A percentile compares a stretch with the other conserved stretches of the same genome.
Conservation (phyloP, 1,284 basidiomycete species). For the Hymenochaete sp. region DNA sequence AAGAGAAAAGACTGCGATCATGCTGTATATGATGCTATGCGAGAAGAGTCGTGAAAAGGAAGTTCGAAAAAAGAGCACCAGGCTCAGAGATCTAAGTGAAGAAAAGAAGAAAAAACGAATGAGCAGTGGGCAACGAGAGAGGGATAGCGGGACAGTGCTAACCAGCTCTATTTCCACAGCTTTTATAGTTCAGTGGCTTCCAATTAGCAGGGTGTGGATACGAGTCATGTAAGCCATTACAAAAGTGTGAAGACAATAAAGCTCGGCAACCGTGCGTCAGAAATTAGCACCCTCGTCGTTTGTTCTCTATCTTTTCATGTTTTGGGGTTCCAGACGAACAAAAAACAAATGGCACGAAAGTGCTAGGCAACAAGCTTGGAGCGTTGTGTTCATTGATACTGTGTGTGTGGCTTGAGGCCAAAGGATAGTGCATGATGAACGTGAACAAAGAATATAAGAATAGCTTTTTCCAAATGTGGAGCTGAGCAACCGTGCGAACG, state of each 20-base stretch:
- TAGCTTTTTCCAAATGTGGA: too few relatives aligned
- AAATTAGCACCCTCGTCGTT: too few relatives aligned
- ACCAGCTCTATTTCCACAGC: not conserved
- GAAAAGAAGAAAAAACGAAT: not conserved
- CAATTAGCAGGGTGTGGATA: constrained; percentile 3
- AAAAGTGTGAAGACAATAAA: constrained; percentile 8
- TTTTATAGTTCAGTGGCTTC: constrained; percentile 5
- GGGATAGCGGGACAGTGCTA: not conserved
- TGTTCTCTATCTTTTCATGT: too few relatives aligned
- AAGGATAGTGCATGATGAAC: too few relatives aligned
- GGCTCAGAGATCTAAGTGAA: constrained; percentile 10
- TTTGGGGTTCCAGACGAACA: too few relatives aligned
- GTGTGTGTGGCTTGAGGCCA: too few relatives aligned
- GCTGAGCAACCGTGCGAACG: too few relatives aligned
- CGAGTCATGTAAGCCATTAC: not conserved
- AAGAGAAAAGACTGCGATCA: not conserved
- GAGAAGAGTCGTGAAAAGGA: not conserved
- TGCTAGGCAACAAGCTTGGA: too few relatives aligned
- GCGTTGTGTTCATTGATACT: too few relatives aligned
- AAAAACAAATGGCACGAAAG: too few relatives aligned
- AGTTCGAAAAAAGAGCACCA: constrained; percentile 7
- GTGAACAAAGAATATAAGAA: too few relatives aligned
- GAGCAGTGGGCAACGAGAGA: not conserved
- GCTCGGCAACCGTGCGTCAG: constrained; percentile 6
- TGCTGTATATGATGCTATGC: not conserved